Conservation (phyloP, 345 rosid genomes). For the Acer negundo region DNA sequence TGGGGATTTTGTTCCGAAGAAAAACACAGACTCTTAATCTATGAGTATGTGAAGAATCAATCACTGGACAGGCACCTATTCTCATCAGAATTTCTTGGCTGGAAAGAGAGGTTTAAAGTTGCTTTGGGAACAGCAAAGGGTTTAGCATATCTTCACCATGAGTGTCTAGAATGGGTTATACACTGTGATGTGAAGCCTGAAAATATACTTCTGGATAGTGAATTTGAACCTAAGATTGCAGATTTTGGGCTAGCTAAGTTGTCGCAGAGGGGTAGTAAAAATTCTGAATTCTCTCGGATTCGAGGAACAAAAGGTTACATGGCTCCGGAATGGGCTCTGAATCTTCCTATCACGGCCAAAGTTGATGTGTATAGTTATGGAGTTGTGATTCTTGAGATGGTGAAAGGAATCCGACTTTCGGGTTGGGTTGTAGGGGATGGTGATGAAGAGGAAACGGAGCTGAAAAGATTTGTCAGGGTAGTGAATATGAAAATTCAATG, state of each 20-base stretch:
- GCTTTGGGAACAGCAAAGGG: slow-evolving; percentile 62
- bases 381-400: slow-evolving; percentile 44
- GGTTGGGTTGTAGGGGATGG: slow-evolving; percentile 25
- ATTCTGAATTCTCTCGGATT: slow-evolving; percentile 26
- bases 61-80: slow-evolving; percentile 54
- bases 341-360: slow-evolving; percentile 42
- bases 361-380: slow-evolving; percentile 49
- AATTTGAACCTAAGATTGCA: slow-evolving; percentile 50
- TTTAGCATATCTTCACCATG: slow-evolving; percentile 61
- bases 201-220: slow-evolving; percentile 51
- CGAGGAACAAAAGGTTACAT: slow-evolving; percentile 46
- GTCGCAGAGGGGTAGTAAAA: slow-evolving; percentile 22
- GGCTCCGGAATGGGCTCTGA: slow-evolving; percentile 29
- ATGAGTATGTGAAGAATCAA: slow-evolving; percentile 48
- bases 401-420: slow-evolving; percentile 41
- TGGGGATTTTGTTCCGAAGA: slow-evolving; percentile 54
- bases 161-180: slow-evolving; percentile 56
- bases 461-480: slow-evolving; percentile 30
- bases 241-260: slow-evolving; percentile 62
- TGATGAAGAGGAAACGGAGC: slow-evolving; percentile 34
- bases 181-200: slow-evolving; percentile 73
- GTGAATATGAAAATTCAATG: slow-evolving; percentile 24
- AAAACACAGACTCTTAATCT: slow-evolving; percentile 43
- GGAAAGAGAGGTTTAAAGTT: slow-evolving; percentile 52
- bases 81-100: slow-evolving; percentile 34